A percentile compares a stretch with the other conserved stretches of the same genome.
Evolutionary conservation across 805 yeast genomes (phyloP).

Genomic region (Zygosaccharomyces lentus): DNA sequence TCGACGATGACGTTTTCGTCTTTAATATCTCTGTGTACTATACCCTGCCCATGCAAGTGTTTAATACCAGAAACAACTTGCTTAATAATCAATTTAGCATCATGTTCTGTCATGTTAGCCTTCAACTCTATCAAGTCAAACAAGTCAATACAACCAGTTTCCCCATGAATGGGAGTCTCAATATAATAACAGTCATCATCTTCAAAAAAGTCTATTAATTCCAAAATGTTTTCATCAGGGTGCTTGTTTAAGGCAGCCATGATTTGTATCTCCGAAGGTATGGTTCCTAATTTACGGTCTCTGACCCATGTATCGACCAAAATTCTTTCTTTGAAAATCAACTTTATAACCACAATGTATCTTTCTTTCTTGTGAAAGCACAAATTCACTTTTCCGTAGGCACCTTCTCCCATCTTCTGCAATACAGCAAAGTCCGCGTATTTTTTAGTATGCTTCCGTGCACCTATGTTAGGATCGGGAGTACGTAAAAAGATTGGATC

Average conservation of each 20-base stretch:
- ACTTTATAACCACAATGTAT: constrained; percentile 74
- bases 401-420: constrained; percentile 90
- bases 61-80: constrained; percentile 76
- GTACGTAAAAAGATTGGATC: constrained; percentile 15
- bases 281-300: constrained; percentile 84
- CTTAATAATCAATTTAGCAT: constrained; percentile 69
- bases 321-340: constrained; percentile 87
- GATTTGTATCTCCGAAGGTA: constrained; percentile 94
- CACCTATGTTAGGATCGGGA: constrained; percentile 49
- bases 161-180: constrained; percentile 90
- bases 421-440: constrained; percentile 65
- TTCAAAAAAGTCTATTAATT: constrained; percentile 86
- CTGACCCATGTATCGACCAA: constrained; percentile 97
- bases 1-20: constrained; percentile 93
- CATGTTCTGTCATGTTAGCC: constrained; percentile 72
- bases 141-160: constrained; percentile 82
- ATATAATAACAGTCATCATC: constrained; percentile 85
- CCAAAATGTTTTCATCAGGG: constrained; percentile 85
- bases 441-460: constrained; percentile 62
- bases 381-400: constrained; percentile 88
- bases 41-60: constrained; percentile 80
- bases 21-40: constrained; percentile 90
- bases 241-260: constrained; percentile 72
- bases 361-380: constrained; percentile 63
- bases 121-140: constrained; percentile 89